Base-by-base conservation (phyloP, 1,284 basidiomycete species). In the Macrocystidia cucumis region DNA sequence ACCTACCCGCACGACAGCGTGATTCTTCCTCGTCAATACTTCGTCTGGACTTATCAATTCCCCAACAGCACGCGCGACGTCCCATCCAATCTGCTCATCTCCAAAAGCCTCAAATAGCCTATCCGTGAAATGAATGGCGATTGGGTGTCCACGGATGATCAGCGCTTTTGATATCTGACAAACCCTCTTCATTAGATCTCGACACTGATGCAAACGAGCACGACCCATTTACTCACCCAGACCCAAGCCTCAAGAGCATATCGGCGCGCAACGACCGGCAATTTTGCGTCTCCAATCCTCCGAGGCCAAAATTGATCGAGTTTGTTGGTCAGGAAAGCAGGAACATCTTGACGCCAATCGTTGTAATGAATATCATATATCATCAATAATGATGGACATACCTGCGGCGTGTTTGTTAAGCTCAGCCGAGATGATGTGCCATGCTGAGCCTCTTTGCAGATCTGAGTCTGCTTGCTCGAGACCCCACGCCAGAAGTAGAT, bases 151-250 rank as follows among this genome's bases (percentile, higher is more conserved):
- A 5, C 81, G 72, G 0, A 91, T 72, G 1, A 91, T 60, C n/a
- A 97, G 65, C 0, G 75, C 86, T 55, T 85, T 90, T 9, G 76
- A 67, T 12, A 89, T 67, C 90, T 91, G n/a, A 31, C 34, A n/a
- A n/a, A n/a, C n/a, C n/a, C n/a, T n/a, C n/a, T n/a, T n/a, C n/a
- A n/a, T n/a, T n/a, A n/a, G n/a, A n/a, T n/a, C n/a, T n/a, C n/a
- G n/a, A n/a, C n/a, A n/a, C n/a, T n/a, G n/a, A n/a, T n/a, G n/a
- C n/a, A 49, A 6, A 38, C 13, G 29, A 33, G 29, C 26, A 8
- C 27, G 4, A 25, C n/a, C 1, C 12, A 31, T 37, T 32, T 17
- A 35, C 56, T 29, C 29, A 90, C 88, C 82, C 80, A 89, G 40
- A 68, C 65, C 81, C 84, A 91, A 9, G 68, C 67, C 21, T 57